A percentile compares a stretch with the other conserved stretches of the same genome.
phyloP scores from a whole-genome alignment of 2,329 filamentous ascomycete genomes.

The Dothistroma pini region DNA sequence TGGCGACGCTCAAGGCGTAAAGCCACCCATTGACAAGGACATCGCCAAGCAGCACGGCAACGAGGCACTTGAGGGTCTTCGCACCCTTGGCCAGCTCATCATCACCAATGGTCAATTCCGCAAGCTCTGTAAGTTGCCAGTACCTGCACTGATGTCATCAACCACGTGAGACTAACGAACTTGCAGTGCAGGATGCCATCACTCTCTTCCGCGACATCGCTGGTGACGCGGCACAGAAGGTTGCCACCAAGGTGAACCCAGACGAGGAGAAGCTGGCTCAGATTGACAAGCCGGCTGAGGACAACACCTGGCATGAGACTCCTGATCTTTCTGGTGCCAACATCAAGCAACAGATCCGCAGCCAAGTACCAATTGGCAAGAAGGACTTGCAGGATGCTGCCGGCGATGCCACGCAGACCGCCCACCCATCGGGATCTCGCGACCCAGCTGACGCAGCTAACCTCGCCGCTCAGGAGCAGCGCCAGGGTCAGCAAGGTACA shows the following conservation, averaged over 20 bases:
- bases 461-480: conserved; percentile 52
- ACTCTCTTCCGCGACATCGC: conserved; percentile 85
- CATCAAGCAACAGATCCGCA: conserved; percentile 65
- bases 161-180: conserved; percentile 13
- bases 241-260: conserved; percentile 71
- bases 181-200: conserved; percentile 68
- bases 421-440: conserved; percentile 55
- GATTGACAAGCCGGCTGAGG: conserved; percentile 78
- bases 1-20: conserved; percentile 59
- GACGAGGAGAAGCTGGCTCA: conserved; percentile 70
- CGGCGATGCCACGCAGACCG: conserved; percentile 54
- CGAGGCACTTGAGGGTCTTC: conserved; percentile 76
- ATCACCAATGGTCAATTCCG: conserved; percentile 96
- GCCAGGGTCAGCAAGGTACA: conserved; percentile 40
- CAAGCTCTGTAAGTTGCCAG: conserved; percentile 66
- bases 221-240: conserved; percentile 79
- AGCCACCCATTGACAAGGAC: conserved; percentile 69
- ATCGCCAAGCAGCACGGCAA: conserved; percentile 78
- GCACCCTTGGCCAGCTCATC: conserved; percentile 81
- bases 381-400: conserved; percentile 61
- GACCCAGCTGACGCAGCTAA: conserved; percentile 55
- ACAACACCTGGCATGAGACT: conserved; percentile 78
- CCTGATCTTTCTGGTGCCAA: conserved; percentile 58
- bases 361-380: conserved; percentile 50
- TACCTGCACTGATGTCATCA: conserved; percentile 10